A percentile compares a stretch with the other conserved stretches of the same genome.
These are phyloP conservation scores for Starmerella scarabaei DNA, from an alignment of 805 yeast genomes.

Conservation along the genomic window DNA sequence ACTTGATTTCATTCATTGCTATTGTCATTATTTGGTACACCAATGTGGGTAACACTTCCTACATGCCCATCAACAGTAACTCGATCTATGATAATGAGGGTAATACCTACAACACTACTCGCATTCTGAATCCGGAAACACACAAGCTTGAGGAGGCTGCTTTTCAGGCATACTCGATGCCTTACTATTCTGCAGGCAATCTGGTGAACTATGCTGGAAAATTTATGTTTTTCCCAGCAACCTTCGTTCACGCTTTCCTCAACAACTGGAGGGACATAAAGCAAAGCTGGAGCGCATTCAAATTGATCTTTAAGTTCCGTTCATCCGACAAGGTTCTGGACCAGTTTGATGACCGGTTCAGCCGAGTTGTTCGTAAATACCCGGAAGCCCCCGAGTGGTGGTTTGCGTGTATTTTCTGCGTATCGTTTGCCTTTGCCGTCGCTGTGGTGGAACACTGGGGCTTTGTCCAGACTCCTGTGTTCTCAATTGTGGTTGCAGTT, in stretches of 20 bases:
- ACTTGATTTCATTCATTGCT: constrained; percentile 26
- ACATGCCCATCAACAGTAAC: constrained; percentile 40
- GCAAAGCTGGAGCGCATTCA: constrained; percentile 29
- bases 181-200: constrained; percentile 50
- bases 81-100: constrained; percentile 37
- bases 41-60: constrained; percentile 39
- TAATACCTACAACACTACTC: constrained; percentile 34
- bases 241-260: constrained; percentile 35
- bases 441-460: constrained; percentile 29
- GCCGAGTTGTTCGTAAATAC: constrained; percentile 45
- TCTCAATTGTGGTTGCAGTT: constrained; percentile 44
- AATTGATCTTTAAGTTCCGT: constrained; percentile 1
- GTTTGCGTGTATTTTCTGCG: constrained; percentile 34
- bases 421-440: constrained; percentile 36
- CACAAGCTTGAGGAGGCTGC: constrained; percentile 32
- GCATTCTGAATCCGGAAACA: constrained; percentile 30
- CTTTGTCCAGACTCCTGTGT: constrained; percentile 39
- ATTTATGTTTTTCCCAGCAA: constrained; percentile 43
- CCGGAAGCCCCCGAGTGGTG: constrained; percentile 64
- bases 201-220: constrained; percentile 43
- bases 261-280: constrained; percentile 26
- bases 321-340: constrained; percentile 19
- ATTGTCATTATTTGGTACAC: constrained; percentile 32
- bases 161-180: constrained; percentile 45
- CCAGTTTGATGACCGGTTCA: constrained; percentile 39